These are phyloP conservation scores for Coemansia sp. DNA, from an alignment of 192 early-diverging fungal species.

Conservation along the genomic window DNA sequence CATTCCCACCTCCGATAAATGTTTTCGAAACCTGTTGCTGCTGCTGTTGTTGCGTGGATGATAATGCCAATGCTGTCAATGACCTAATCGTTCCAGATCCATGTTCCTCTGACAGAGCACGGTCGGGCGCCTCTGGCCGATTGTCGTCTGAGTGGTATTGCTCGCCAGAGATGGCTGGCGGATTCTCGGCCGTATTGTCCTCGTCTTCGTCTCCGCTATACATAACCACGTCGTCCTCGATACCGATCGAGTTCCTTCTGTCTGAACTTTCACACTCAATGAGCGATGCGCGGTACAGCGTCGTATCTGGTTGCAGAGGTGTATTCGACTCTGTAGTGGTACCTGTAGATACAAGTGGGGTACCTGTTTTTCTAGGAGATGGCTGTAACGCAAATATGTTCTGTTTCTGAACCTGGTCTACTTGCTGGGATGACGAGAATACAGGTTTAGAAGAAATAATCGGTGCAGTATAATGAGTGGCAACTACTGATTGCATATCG, in stretches of 20 bases:
- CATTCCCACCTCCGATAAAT: neutral
- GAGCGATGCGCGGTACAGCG: too few relatives aligned
- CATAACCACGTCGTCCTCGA: conserved; percentile 1
- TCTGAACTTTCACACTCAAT: too few relatives aligned
- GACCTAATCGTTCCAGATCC: conserved; percentile 36
- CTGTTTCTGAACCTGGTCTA: neutral
- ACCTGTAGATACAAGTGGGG: neutral
- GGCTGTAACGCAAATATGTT: neutral
- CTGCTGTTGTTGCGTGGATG: conserved; percentile 18
- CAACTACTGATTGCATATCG: neutral
- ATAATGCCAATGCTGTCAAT: conserved; percentile 40
- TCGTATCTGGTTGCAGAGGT: neutral
- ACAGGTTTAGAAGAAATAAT: neutral
- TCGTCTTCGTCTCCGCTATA: conserved; percentile 2
- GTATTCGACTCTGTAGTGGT: neutral
- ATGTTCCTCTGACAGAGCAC: conserved; percentile 21
- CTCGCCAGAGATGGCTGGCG: neutral
- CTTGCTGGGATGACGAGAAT: neutral
- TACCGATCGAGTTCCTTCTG: neutral
- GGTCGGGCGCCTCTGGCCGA: neutral
- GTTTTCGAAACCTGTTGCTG: conserved; percentile 4
- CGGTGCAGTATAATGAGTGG: neutral
- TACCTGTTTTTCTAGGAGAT: neutral
- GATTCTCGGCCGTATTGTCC: neutral
- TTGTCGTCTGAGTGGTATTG: neutral